Conservation (phyloP, 2,329 filamentous ascomycete genomes). For the Stachybotrys echinatus region DNA sequence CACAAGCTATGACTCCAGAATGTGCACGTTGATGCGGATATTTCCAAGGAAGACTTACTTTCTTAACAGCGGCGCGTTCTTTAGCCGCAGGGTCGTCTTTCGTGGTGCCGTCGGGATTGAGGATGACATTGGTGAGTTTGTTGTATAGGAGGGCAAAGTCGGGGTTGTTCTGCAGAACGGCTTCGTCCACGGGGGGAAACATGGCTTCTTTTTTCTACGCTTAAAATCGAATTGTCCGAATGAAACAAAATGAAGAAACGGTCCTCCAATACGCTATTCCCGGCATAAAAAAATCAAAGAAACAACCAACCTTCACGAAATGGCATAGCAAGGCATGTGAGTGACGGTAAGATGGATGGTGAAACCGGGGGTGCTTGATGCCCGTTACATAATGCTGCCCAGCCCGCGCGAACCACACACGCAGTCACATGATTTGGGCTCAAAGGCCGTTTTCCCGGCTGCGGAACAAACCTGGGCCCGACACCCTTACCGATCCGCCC, state of each 20-base stretch:
- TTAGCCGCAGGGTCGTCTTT: constrained; percentile 44
- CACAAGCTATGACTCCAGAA: no score
- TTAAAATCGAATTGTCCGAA: no score
- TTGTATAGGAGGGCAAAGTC: constrained; percentile 55
- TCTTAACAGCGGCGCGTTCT: constrained; percentile 41
- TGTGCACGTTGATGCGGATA: no score
- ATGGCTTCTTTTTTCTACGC: no score
- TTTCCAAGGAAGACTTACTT: constrained; percentile 40
- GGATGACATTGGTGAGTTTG: constrained; percentile 45
- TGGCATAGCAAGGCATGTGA: no score
- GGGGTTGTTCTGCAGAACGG: constrained; percentile 50
- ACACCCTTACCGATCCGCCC: no score
- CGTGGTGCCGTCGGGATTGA: constrained; percentile 55
- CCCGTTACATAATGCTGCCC: background rate
- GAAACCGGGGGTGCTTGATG: background rate
- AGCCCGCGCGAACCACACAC: constrained; percentile 23
- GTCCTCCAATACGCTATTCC: no score
- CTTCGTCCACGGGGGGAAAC: constrained; percentile 53
- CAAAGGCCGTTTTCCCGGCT: constrained; percentile 5
- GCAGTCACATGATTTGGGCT: constrained; percentile 27
- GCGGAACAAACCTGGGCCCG: constrained; percentile 16
- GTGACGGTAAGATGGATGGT: background rate
- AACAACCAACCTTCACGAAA: no score
- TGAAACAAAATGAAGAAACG: no score
- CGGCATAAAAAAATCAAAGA: no score